Evolutionary conservation across 306 rosid species (phyloP).

Genomic region (Malus sylvestris): DNA sequence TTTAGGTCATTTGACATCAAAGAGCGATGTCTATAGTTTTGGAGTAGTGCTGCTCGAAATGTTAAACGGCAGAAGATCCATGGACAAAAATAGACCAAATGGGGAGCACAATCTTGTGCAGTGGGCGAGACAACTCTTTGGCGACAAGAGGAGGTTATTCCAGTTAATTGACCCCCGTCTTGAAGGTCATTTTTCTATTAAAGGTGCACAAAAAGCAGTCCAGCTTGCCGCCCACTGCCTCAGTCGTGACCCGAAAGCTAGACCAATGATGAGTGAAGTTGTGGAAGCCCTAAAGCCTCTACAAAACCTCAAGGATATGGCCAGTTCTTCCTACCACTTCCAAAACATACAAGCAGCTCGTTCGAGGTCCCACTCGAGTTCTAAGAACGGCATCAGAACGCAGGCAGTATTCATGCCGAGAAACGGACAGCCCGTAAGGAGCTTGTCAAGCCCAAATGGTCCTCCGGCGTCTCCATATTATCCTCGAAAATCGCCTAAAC

Average conservation of each 20-base stretch:
- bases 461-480: constrained; percentile 58
- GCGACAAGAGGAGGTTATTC: constrained; percentile 65
- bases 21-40: constrained; percentile 91
- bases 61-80: constrained; percentile 84
- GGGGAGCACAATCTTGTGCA: constrained; percentile 93
- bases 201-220: constrained; percentile 74
- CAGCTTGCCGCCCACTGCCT: constrained; percentile 80
- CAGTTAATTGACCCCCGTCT: constrained; percentile 81
- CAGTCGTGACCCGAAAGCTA: constrained; percentile 78
- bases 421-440: constrained; percentile 70
- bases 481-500: constrained; percentile 48
- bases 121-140: constrained; percentile 81
- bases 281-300: constrained; percentile 66
- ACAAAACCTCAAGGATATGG: constrained; percentile 86
- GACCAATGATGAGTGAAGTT: constrained; percentile 84
- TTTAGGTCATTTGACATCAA: constrained; percentile 84
- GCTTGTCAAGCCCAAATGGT: constrained; percentile 52
- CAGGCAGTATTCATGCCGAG: constrained; percentile 49
- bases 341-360: constrained; percentile 63
- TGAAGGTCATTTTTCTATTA: constrained; percentile 89
- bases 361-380: constrained; percentile 49
- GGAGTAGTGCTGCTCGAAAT: constrained; percentile 94
- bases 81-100: constrained; percentile 85
- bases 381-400: constrained; percentile 46
- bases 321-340: constrained; percentile 66